These are phyloP conservation scores for Alternaria burnsii DNA, from an alignment of 2,329 filamentous ascomycete species.

Conservation along the genomic window DNA sequence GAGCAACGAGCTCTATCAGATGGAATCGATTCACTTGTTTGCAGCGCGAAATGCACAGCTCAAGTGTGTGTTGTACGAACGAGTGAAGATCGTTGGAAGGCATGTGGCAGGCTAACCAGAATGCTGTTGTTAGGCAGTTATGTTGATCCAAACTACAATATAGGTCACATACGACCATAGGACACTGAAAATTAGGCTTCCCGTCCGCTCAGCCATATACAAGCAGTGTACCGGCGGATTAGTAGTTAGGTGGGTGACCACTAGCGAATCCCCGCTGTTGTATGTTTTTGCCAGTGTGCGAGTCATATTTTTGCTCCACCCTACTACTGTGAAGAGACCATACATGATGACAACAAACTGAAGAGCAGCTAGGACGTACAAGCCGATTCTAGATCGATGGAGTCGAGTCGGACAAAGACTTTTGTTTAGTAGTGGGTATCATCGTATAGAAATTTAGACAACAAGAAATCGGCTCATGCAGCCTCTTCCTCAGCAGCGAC, in stretches of 20 bases:
- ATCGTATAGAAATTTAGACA: neutral
- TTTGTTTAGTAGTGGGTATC: slow-evolving; percentile 15
- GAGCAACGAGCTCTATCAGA: too few species aligned
- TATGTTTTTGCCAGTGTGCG: neutral
- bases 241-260: neutral
- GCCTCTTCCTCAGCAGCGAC: slow-evolving; percentile 2
- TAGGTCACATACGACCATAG: neutral
- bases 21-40: too few species aligned
- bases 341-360: neutral
- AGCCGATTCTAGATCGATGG: too few species aligned
- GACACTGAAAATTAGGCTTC: neutral
- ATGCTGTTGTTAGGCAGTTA: too few species aligned
- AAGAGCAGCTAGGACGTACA: neutral
- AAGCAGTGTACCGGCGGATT: neutral
- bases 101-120: too few species aligned
- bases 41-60: too few species aligned
- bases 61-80: too few species aligned
- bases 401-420: neutral
- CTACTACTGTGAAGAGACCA: neutral
- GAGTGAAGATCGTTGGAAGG: too few species aligned
- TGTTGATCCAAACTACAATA: too few species aligned
- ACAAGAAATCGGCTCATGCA: neutral
- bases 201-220: neutral
- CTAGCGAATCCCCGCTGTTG: neutral
- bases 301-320: neutral